Conservation (phyloP, 1,284 basidiomycete species). For the Spongiforma sp. region DNA sequence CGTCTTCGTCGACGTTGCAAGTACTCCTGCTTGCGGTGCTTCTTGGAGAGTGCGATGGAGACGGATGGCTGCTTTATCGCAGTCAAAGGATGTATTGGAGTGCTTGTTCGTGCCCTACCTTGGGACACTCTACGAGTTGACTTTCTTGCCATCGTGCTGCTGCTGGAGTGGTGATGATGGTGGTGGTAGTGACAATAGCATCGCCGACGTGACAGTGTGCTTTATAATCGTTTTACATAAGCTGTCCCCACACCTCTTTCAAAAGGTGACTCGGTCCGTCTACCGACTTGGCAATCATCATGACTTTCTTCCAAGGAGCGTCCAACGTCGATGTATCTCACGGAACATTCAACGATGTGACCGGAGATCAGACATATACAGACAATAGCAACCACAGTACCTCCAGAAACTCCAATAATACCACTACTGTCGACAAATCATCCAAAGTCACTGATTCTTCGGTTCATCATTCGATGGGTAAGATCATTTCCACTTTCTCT, state of each 20-base stretch:
- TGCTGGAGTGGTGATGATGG: slow-evolving; percentile 15
- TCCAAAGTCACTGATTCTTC: slow-evolving; percentile 28
- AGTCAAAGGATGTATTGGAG: slow-evolving; percentile 23
- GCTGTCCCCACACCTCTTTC: slow-evolving; percentile 5
- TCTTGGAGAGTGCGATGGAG: slow-evolving; percentile 20
- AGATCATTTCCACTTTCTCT: not conserved
- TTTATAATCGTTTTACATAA: not conserved
- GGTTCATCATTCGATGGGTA: slow-evolving; percentile 34
- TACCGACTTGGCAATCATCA: not conserved
- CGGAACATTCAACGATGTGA: slow-evolving; percentile 27
- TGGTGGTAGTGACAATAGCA: slow-evolving; percentile 4
- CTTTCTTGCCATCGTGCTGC: slow-evolving; percentile 31
- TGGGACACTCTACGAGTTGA: slow-evolving; percentile 23
- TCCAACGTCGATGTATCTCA: slow-evolving; percentile 21
- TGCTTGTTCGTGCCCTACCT: slow-evolving; percentile 35
- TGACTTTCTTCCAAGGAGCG: slow-evolving; percentile 35
- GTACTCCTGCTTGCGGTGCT: slow-evolving; percentile 32
- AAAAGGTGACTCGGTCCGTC: not conserved
- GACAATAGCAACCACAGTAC: slow-evolving; percentile 25
- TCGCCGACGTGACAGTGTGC: not conserved
- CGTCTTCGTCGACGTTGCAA: slow-evolving; percentile 22
- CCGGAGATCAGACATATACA: slow-evolving; percentile 25
- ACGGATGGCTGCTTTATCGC: slow-evolving; percentile 32
- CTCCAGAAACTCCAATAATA: slow-evolving; percentile 25
- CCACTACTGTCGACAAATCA: slow-evolving; percentile 22